phyloP scores from a whole-genome alignment of 2,329 filamentous ascomycete genomes.

The Colletotrichum scovillei region DNA sequence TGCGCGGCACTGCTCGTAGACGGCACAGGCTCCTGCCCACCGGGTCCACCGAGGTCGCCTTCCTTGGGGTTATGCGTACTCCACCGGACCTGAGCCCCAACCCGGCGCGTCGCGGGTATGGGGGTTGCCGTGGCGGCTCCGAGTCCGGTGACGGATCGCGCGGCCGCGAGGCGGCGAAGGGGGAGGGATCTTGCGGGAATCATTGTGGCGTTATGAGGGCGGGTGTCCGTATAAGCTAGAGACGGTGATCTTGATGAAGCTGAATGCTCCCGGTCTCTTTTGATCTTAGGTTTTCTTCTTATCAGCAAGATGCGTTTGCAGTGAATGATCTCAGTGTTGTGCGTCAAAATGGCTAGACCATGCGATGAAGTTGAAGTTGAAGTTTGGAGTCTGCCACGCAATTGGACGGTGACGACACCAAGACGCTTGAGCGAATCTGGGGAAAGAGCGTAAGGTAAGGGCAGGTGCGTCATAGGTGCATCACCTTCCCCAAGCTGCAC shows the following conservation, averaged over 20 bases:
- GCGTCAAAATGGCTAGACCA: neutral
- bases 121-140: neutral
- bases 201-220: neutral
- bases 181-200: conserved; percentile 1
- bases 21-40: conserved; percentile 31
- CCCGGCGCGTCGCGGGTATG: neutral
- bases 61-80: conserved; percentile 7
- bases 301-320: no score
- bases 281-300: neutral
- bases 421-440: neutral
- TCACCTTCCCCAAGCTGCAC: neutral
- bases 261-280: neutral
- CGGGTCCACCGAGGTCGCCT: conserved; percentile 33
- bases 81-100: neutral
- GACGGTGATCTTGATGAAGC: no score
- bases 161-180: neutral
- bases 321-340: neutral
- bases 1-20: conserved; percentile 8
- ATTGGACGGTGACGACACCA: conserved; percentile 7
- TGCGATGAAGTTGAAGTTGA: neutral
- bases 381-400: neutral
- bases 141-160: neutral
- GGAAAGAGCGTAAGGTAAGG: neutral
- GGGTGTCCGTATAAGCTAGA: no score
- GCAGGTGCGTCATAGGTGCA: conserved; percentile 16